Conservation (phyloP, 2,329 filamentous ascomycete species). For the Coniella lustricola region DNA sequence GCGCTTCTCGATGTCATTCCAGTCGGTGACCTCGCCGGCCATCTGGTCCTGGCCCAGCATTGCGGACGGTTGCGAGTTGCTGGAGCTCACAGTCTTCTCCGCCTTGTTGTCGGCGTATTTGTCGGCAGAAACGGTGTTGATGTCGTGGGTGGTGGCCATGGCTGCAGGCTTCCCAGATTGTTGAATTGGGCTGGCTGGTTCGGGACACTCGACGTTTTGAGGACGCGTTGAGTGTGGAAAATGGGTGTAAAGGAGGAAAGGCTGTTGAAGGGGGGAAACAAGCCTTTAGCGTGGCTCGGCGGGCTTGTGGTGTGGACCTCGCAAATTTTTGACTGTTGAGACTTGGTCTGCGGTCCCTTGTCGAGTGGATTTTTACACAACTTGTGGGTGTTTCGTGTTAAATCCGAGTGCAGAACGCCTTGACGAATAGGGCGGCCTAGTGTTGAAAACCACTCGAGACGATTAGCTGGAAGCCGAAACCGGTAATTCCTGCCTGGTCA, state of each 20-base stretch:
- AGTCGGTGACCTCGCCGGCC: slow-evolving; percentile 14
- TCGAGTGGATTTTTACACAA: neutral
- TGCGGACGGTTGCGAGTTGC: slow-evolving; percentile 12
- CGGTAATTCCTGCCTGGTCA: too few relatives aligned
- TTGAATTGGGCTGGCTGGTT: too few relatives aligned
- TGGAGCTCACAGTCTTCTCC: slow-evolving; percentile 13
- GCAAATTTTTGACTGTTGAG: neutral
- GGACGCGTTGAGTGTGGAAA: slow-evolving; percentile 6
- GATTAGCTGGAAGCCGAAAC: too few relatives aligned
- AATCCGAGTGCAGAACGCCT: too few relatives aligned
- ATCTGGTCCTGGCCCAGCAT: slow-evolving; percentile 11
- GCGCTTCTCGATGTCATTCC: slow-evolving; percentile 37
- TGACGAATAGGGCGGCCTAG: too few relatives aligned
- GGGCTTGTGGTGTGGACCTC: neutral
- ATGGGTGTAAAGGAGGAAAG: slow-evolving; percentile 1
- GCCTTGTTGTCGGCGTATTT: slow-evolving; percentile 8
- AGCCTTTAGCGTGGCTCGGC: neutral
- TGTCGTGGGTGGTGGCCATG: slow-evolving; percentile 10
- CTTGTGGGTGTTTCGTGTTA: neutral
- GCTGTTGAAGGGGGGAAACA: neutral
- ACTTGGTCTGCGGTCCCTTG: neutral
- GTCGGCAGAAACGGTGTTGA: neutral
- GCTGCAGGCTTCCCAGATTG: neutral
- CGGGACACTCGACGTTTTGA: too few relatives aligned
- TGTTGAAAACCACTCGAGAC: too few relatives aligned